These are phyloP conservation scores for Coemansia sp. DNA, from an alignment of 192 early-diverging fungal genomes.

Conservation along the genomic window DNA sequence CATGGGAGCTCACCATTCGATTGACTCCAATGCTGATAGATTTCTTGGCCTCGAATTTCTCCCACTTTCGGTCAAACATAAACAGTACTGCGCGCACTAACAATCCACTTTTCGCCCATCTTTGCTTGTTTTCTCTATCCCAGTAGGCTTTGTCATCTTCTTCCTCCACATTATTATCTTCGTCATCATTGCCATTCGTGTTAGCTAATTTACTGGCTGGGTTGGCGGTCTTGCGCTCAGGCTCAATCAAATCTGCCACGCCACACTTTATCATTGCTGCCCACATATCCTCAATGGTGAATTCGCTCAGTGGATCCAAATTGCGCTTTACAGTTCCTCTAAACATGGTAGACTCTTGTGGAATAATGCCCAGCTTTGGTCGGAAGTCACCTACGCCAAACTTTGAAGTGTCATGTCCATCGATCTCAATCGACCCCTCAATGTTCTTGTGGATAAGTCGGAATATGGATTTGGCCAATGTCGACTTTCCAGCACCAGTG, in stretches of 20 bases:
- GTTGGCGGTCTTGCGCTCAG: background rate
- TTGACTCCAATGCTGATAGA: background rate
- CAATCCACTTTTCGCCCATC: background rate
- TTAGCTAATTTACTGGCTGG: background rate
- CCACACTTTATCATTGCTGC: conserved; percentile 42
- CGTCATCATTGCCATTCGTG: background rate
- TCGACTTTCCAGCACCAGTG: conserved; percentile 71
- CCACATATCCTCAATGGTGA: conserved; percentile 64
- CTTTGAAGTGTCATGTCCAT: conserved; percentile 65
- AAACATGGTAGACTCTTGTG: conserved; percentile 66
- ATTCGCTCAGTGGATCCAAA: conserved; percentile 59
- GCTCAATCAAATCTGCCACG: background rate
- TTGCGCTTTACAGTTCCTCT: conserved; percentile 62
- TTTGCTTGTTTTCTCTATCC: background rate
- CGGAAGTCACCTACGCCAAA: conserved; percentile 56
- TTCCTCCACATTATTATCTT: background rate
- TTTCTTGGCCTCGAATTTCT: background rate
- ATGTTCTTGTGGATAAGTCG: conserved; percentile 57
- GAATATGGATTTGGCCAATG: conserved; percentile 63
- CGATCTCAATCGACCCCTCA: conserved; percentile 57
- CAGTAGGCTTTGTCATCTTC: background rate
- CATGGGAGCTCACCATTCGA: background rate
- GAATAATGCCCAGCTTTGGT: conserved; percentile 59
- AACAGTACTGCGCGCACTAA: background rate
- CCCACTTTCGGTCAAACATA: background rate